phyloP scores from a whole-genome alignment of 352 stramenopile species.

The Phytophthora syringae region DNA sequence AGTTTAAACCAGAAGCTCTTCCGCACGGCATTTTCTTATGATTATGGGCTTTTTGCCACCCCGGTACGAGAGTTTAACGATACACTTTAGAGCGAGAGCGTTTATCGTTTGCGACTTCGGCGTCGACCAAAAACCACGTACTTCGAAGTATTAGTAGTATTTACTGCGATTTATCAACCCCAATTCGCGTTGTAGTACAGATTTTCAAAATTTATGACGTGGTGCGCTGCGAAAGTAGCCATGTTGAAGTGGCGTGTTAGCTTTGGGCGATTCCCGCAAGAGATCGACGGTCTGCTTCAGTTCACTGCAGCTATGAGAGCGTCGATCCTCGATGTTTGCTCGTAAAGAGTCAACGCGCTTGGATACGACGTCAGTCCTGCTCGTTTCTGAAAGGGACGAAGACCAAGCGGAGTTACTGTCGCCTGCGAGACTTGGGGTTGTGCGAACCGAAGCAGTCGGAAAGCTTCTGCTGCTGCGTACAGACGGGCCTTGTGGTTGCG shows the following conservation, averaged over 20 bases:
- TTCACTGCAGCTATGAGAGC: conserved; percentile 1
- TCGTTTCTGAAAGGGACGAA: conserved; percentile 17
- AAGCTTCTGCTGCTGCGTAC: conserved; percentile 55
- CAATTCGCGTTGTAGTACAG: too few species aligned
- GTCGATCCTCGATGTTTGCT: conserved; percentile 15
- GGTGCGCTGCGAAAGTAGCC: too few species aligned
- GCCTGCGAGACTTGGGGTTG: conserved; percentile 36
- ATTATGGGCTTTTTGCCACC: too few species aligned
- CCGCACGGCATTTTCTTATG: too few species aligned
- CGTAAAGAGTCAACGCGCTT: conserved; percentile 30
- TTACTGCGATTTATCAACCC: too few species aligned
- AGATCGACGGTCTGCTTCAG: conserved; percentile 14
- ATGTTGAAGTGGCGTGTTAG: neutral
- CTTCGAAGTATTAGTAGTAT: too few species aligned
- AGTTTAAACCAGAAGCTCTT: too few species aligned
- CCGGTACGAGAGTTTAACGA: too few species aligned
- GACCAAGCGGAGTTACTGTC: conserved; percentile 11
- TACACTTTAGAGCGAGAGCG: too few species aligned
- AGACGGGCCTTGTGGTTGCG: conserved; percentile 35
- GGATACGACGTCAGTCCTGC: conserved; percentile 18
- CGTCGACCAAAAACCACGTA: too few species aligned
- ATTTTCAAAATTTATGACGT: too few species aligned
- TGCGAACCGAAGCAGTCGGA: conserved; percentile 59
- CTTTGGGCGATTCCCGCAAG: conserved; percentile 6
- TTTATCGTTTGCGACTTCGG: too few species aligned